phyloP scores from a whole-genome alignment of 176 grass and related monocot genomes.

The Bonia amplexicaulis region DNA sequence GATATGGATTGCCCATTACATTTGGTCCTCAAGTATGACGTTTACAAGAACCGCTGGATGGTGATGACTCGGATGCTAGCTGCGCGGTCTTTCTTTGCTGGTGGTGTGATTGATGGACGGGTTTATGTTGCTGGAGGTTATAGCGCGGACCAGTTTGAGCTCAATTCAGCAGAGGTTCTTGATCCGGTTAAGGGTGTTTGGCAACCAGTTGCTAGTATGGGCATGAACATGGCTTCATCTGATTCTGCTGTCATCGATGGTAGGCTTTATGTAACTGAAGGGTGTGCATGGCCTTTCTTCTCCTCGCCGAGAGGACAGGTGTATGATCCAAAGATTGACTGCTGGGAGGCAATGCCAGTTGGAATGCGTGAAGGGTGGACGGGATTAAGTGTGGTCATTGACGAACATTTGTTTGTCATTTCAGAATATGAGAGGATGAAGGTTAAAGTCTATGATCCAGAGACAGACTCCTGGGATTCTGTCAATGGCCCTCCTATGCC shows the following conservation, averaged over 20 bases:
- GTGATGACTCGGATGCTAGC: slow-evolving; percentile 73
- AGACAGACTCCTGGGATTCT: slow-evolving; percentile 60
- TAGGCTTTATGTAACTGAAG: slow-evolving; percentile 71
- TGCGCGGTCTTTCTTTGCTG: slow-evolving; percentile 78
- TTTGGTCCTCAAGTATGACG: slow-evolving; percentile 76
- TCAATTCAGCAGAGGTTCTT: slow-evolving; percentile 66
- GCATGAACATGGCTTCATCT: slow-evolving; percentile 68
- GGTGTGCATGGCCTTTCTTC: slow-evolving; percentile 86
- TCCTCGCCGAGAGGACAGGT: slow-evolving; percentile 76
- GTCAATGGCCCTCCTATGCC: slow-evolving; percentile 60
- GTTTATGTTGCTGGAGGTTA: slow-evolving; percentile 91
- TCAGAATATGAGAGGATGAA: slow-evolving; percentile 87
- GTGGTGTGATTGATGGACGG: slow-evolving; percentile 60
- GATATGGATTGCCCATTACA: slow-evolving; percentile 96
- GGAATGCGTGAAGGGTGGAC: slow-evolving; percentile 98
- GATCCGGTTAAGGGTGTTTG: slow-evolving; percentile 59
- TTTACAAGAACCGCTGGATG: slow-evolving; percentile 62
- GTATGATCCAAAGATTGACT: slow-evolving; percentile 53
- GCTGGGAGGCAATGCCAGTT: slow-evolving; percentile 68
- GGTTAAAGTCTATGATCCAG: slow-evolving; percentile 69
- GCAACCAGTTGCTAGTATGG: slow-evolving; percentile 60
- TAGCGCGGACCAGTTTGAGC: slow-evolving; percentile 78
- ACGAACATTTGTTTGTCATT: slow-evolving; percentile 60
- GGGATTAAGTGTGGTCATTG: slow-evolving; percentile 51
- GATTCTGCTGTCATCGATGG: slow-evolving; percentile 74